Base-by-base conservation (phyloP, 345 rosid species). In the Pistacia vera region DNA sequence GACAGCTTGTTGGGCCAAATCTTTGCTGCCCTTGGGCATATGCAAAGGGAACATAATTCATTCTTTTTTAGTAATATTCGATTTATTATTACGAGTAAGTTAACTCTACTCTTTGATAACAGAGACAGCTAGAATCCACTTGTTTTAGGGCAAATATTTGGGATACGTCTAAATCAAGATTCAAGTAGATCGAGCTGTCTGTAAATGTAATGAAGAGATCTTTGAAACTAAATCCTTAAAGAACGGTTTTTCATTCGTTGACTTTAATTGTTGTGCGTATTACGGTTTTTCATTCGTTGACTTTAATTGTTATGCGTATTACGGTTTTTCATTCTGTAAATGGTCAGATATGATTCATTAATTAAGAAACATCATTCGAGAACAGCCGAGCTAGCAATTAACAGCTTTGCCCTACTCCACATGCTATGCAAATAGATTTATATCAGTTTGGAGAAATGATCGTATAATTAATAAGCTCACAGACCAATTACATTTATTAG, bases 151-250 rank as follows among this genome's bases (percentile, higher is more conserved):
- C 16, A 14, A 59, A 22, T 4, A 28, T 46, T 66, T 11, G 70
- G 17, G 17, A 30, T 68, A 41, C 46, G 44, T 68, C 59, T 28
- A 51, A 30, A 54, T 52, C 58, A 33, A 36, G 67, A 63, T n/a
- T 68, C 25, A 25, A 46, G 72, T 44, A 63, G 44, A 16, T 54
- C n/a, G 57, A 62, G 67, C 11, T 63, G 67, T 63, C 67, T 63
- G 22, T 7, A 17, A 63, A 11, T 12, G 1, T 28, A 63, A 3
- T 51, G 55, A 54, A 54, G 57, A 54, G 57, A 52, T 52, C 18
- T 13, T 33, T 13, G 16, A 44, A 62, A 33, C 1, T 9, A 18
- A 63, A 36, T 7, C 48, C 25, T 63, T 7, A 14, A 63, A 41
- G 48, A 36, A 35, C 4, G 46, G 38, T 28, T 30, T 35, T 17